phyloP scores from a whole-genome alignment of 495 filamentous ascomycete species.

The Rhizodiscina lignyota region DNA sequence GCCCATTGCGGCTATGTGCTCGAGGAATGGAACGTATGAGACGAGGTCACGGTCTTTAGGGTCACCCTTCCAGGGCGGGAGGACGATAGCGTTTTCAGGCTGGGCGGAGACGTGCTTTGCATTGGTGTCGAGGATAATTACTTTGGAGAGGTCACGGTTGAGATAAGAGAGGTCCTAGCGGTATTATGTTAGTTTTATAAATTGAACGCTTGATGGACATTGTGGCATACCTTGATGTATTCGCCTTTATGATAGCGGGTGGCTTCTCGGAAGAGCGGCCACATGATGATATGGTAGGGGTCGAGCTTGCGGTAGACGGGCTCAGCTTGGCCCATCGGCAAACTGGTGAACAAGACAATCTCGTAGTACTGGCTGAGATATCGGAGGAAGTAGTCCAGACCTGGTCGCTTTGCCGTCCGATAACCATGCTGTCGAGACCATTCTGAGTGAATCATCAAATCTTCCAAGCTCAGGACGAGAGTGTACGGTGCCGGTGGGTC shows the following conservation, averaged over 20 bases:
- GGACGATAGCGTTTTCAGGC: conserved; percentile 83
- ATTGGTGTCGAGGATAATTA: conserved; percentile 81
- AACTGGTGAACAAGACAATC: conserved; percentile 82
- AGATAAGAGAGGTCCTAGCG: conserved; percentile 81
- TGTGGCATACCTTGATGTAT: conserved; percentile 71
- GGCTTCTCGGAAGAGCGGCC: conserved; percentile 86
- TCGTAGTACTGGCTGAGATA: conserved; percentile 97
- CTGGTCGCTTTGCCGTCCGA: conserved; percentile 88
- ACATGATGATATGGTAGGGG: conserved; percentile 90
- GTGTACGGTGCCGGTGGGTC: conserved; percentile 70
- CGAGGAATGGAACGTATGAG: conserved; percentile 80
- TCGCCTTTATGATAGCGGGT: conserved; percentile 90
- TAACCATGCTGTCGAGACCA: conserved; percentile 91
- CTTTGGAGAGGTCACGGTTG: conserved; percentile 86
- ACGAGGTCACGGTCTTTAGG: conserved; percentile 71
- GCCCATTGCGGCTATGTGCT: conserved; percentile 90
- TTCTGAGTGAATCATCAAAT: conserved; percentile 82
- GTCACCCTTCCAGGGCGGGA: conserved; percentile 79
- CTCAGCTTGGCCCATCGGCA: conserved; percentile 65
- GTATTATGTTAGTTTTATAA: neutral
- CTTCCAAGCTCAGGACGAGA: conserved; percentile 79
- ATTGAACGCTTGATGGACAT: neutral
- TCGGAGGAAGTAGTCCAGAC: conserved; percentile 90
- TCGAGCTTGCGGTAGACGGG: conserved; percentile 85
- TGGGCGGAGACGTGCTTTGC: conserved; percentile 64